A percentile compares a stretch with the other conserved stretches of the same genome.
Evolutionary conservation across 2,329 filamentous ascomycete species (phyloP).

Genomic region (Colletotrichum sansevieriae): DNA sequence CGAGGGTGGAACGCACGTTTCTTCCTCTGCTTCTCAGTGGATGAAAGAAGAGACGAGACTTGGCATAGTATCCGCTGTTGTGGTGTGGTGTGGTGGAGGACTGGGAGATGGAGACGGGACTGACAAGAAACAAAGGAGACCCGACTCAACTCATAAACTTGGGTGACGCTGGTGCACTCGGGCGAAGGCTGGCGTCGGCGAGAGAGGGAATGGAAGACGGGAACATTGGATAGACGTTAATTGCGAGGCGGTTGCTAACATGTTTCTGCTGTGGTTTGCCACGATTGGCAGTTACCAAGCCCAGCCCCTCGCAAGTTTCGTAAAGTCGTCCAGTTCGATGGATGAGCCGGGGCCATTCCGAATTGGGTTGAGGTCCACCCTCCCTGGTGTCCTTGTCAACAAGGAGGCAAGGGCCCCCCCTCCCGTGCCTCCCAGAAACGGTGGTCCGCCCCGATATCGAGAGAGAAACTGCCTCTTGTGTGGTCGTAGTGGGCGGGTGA

Average conservation of each 20-base stretch:
- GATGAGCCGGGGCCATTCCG: constrained; percentile 17
- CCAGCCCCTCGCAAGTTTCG: constrained; percentile 33
- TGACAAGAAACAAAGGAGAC: constrained; percentile 34
- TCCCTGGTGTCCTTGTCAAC: constrained; percentile 18
- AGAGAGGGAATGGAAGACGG: background rate
- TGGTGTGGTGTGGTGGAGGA: constrained; percentile 3
- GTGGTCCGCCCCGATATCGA: constrained; percentile 23
- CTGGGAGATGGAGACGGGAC: constrained; percentile 1
- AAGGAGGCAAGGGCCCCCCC: constrained; percentile 7
- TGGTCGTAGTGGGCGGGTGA: background rate
- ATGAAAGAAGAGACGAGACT: background rate
- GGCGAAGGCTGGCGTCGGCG: background rate
- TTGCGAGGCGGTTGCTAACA: too few relatives aligned
- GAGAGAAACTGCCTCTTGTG: background rate
- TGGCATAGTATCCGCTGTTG: background rate
- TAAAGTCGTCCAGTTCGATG: constrained; percentile 33
- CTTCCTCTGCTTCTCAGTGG: background rate
- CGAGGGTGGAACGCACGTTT: constrained; percentile 19
- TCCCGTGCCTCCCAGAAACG: constrained; percentile 17
- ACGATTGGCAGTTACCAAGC: constrained; percentile 27
- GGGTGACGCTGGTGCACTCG: constrained; percentile 1
- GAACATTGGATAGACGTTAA: background rate
- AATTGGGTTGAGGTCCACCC: background rate
- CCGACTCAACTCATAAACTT: constrained; percentile 26
- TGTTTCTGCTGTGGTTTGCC: constrained; percentile 20